phyloP scores from a whole-genome alignment of 2,329 filamentous ascomycete species.

The Colletotrichum graminicola region DNA sequence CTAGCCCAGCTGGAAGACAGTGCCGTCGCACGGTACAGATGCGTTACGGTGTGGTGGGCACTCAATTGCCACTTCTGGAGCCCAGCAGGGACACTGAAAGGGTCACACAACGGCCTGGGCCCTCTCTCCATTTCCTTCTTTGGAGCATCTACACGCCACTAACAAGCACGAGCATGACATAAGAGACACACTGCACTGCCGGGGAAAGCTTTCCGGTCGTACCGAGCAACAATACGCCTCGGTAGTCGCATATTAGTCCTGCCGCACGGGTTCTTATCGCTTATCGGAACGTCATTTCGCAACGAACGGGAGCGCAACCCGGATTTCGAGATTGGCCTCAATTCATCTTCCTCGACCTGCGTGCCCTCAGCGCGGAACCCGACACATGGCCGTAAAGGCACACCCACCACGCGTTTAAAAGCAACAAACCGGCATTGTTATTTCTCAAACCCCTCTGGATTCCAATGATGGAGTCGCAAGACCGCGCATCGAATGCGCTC shows the following conservation, averaged over 20 bases:
- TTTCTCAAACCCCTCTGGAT: not conserved
- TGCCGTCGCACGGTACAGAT: slow-evolving; percentile 27
- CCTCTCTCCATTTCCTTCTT: not conserved
- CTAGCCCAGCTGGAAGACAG: slow-evolving; percentile 32
- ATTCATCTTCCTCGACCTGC: not conserved
- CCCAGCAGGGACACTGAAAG: slow-evolving; percentile 27
- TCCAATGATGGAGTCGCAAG: slow-evolving; percentile 53
- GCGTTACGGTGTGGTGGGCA: slow-evolving; percentile 15
- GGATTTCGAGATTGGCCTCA: slow-evolving; percentile 18
- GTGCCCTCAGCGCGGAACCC: not conserved
- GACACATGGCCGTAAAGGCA: slow-evolving; percentile 8
- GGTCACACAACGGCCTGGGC: slow-evolving; percentile 14
- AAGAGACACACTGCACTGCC: not conserved
- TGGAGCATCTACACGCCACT: slow-evolving; percentile 5
- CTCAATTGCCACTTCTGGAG: slow-evolving; percentile 35
- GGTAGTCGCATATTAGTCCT: slow-evolving; percentile 3
- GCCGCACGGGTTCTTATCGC: slow-evolving; percentile 5
- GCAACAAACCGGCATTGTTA: not conserved
- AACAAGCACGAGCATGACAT: not conserved
- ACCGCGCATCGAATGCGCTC: slow-evolving; percentile 66
- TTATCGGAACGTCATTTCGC: slow-evolving; percentile 20
- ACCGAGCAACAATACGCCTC: not conserved
- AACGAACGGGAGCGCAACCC: slow-evolving; percentile 12
- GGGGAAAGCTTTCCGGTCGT: slow-evolving; percentile 5
- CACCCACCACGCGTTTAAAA: no score